Evolutionary conservation across 805 yeast species (phyloP).

Genomic region (Ogataea methanolica): DNA sequence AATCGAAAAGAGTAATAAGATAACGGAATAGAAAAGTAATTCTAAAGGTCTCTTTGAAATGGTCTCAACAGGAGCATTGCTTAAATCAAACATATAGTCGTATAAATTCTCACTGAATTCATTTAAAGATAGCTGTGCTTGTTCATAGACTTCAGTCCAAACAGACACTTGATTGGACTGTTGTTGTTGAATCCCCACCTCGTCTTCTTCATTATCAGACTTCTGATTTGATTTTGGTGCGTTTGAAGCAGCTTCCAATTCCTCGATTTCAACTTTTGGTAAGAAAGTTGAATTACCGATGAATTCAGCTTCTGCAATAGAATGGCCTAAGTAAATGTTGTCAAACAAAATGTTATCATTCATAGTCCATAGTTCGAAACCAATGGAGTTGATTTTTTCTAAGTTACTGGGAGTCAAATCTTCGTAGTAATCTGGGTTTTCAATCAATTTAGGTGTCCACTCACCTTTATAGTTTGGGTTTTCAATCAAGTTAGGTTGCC

Average conservation of each 20-base stretch:
- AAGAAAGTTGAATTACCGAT: conserved; percentile 74
- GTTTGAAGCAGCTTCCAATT: conserved; percentile 33
- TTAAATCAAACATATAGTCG: conserved; percentile 34
- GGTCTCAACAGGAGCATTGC: conserved; percentile 40
- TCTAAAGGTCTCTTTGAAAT: conserved; percentile 45
- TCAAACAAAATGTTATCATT: conserved; percentile 70
- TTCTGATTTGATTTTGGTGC: conserved; percentile 39
- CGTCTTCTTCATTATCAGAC: conserved; percentile 24
- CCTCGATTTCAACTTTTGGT: conserved; percentile 51
- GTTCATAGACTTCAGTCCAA: conserved; percentile 15
- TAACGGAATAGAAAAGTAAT: conserved; percentile 42
- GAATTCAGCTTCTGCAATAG: conserved; percentile 75
- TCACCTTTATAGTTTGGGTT: conserved; percentile 79
- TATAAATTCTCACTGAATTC: conserved; percentile 24
- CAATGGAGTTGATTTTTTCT: conserved; percentile 72
- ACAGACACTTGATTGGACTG: conserved; percentile 10
- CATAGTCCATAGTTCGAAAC: conserved; percentile 90
- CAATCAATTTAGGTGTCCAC: conserved; percentile 64
- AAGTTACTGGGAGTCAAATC: conserved; percentile 55
- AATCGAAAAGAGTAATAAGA: conserved; percentile 37
- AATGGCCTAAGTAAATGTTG: conserved; percentile 82
- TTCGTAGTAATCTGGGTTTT: conserved; percentile 67
- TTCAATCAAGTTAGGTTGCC: conserved; percentile 61
- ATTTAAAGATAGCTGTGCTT: conserved; percentile 13
- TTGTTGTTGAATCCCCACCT: neutral